Conservation (phyloP, 805 yeast genomes). For the Yamadazyma kitorensis region DNA sequence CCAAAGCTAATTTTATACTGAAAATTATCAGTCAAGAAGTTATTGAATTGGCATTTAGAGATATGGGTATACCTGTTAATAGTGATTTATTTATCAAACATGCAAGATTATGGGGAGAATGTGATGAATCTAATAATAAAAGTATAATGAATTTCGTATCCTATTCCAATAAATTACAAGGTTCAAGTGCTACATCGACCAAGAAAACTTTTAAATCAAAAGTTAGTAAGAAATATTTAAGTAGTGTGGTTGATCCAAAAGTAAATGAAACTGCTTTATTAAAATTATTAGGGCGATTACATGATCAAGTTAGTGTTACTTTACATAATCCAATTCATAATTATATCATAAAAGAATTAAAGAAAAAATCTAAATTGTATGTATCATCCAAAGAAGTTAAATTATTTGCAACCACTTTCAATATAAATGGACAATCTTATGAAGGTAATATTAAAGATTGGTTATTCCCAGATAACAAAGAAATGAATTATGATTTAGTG, state of each 20-base stretch:
- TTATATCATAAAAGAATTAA: constrained; percentile 42
- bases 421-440: constrained; percentile 49
- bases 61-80: constrained; percentile 33
- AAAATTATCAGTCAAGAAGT: constrained; percentile 48
- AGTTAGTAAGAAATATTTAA: constrained; percentile 34
- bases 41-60: constrained; percentile 44
- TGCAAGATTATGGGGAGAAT: constrained; percentile 47
- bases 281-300: constrained; percentile 47
- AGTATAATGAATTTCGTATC: constrained; percentile 40
- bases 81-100: constrained; percentile 37
- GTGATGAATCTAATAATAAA: constrained; percentile 39
- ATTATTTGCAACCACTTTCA: constrained; percentile 51
- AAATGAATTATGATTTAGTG: constrained; percentile 60
- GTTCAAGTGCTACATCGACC: constrained; percentile 40
- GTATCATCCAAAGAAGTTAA: constrained; percentile 37
- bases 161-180: constrained; percentile 35
- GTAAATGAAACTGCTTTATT: constrained; percentile 43
- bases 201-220: constrained; percentile 32
- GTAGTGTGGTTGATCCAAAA: constrained; percentile 40
- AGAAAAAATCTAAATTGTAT: constrained; percentile 37
- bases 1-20: constrained; percentile 48
- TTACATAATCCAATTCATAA: constrained; percentile 56
- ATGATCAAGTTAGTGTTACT: constrained; percentile 42
- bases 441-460: constrained; percentile 43
- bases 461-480: constrained; percentile 41